Conservation (phyloP, 495 filamentous ascomycete species). For the Amniculicola lignicola region DNA sequence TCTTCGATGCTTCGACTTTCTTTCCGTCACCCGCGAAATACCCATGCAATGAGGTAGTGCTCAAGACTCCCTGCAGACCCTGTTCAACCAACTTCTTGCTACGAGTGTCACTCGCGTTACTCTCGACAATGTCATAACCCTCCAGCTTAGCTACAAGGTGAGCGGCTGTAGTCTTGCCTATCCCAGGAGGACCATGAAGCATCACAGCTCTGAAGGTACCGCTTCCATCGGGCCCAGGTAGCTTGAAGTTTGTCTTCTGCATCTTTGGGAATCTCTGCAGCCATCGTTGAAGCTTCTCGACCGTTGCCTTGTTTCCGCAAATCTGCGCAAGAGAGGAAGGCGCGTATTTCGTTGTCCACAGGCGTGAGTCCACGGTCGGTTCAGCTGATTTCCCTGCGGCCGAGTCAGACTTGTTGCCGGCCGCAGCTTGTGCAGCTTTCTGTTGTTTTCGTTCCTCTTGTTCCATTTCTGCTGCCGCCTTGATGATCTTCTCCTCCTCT, state of each 20-base stretch:
- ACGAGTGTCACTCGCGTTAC: slow-evolving; percentile 93
- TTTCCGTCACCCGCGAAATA: slow-evolving; percentile 86
- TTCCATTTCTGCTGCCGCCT: slow-evolving; percentile 81
- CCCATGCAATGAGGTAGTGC: slow-evolving; percentile 87
- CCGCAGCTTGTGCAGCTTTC: background rate
- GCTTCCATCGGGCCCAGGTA: slow-evolving; percentile 74
- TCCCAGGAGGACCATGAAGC: slow-evolving; percentile 90
- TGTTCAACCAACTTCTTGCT: slow-evolving; percentile 95
- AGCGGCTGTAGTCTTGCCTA: slow-evolving; percentile 96
- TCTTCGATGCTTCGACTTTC: slow-evolving; percentile 73
- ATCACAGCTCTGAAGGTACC: slow-evolving; percentile 80
- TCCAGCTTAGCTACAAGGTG: slow-evolving; percentile 90
- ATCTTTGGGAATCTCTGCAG: slow-evolving; percentile 74
- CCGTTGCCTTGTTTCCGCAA: slow-evolving; percentile 87
- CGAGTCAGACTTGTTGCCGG: slow-evolving; percentile 44
- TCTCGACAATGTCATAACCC: slow-evolving; percentile 90
- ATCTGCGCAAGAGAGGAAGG: slow-evolving; percentile 80
- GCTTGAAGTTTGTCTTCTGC: slow-evolving; percentile 70
- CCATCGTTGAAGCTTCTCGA: slow-evolving; percentile 88
- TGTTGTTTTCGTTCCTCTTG: slow-evolving; percentile 44
- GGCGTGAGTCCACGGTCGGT: slow-evolving; percentile 54
- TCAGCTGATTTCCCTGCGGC: slow-evolving; percentile 29
- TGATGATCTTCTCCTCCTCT: slow-evolving; percentile 70
- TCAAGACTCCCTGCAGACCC: slow-evolving; percentile 79
- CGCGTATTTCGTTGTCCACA: slow-evolving; percentile 97